phyloP scores from a whole-genome alignment of 495 filamentous ascomycete genomes.

The Paragyromitra xinjiangensis region DNA sequence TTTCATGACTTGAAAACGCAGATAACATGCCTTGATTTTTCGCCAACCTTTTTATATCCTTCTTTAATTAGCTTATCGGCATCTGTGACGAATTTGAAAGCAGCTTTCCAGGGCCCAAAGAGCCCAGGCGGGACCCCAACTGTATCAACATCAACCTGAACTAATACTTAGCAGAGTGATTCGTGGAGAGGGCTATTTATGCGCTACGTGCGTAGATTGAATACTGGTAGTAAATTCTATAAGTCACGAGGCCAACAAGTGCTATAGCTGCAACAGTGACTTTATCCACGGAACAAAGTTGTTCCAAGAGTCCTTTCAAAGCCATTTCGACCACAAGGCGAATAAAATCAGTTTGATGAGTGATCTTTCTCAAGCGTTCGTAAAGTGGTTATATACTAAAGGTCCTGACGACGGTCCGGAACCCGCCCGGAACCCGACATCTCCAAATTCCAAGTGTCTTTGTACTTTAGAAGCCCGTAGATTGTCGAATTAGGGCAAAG shows the following conservation, averaged over 20 bases:
- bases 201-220: conserved; percentile 16
- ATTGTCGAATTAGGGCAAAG: neutral
- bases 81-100: conserved; percentile 32
- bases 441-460: neutral
- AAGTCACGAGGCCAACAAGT: conserved; percentile 25
- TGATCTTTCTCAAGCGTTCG: neutral
- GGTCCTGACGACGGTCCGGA: neutral
- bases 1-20: neutral
- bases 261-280: conserved; percentile 7
- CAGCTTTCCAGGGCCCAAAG: conserved; percentile 51
- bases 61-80: conserved; percentile 38
- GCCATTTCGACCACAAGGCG: conserved; percentile 7
- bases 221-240: conserved; percentile 35
- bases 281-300: conserved; percentile 15
- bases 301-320: conserved; percentile 25
- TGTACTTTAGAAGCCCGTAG: neutral
- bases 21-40: neutral
- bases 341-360: neutral
- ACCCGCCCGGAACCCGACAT: conserved; percentile 16
- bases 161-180: neutral
- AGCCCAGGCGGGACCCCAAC: conserved; percentile 43
- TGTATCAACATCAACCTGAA: conserved; percentile 43
- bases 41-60: conserved; percentile 43
- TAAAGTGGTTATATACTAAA: conserved; percentile 23
- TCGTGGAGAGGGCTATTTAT: neutral